Base-by-base conservation (phyloP, 495 filamentous ascomycete genomes). In the Xylaria sp. region DNA sequence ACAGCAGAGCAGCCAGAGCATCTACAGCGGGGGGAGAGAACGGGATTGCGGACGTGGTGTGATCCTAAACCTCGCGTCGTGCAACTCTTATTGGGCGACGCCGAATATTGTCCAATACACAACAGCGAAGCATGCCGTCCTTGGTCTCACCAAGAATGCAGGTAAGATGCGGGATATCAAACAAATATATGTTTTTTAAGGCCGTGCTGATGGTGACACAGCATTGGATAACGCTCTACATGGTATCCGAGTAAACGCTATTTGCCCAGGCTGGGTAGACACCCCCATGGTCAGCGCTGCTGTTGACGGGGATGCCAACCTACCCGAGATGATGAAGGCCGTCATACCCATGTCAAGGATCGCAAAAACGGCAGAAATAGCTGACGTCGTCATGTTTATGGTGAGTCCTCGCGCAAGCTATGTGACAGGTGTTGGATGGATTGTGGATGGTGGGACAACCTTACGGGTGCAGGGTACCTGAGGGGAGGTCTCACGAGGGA, bases 41-140 rank as follows among this genome's bases (percentile, higher is more conserved):
- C 19, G 46, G 17, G 19, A n/a, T 50, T n/a, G n/a, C 46, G 46
- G 46, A 4, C 46, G 46, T 12, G 85, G 86, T 5, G 80, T 78
- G 1, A 86, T 88, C 37, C 79, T 87, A 48, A 85, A 84, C 48
- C 78, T 85, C 40, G 84, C 81, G 8, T 86, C 83, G 2, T 78
- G 80, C 35, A 82, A 78, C 44, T 84, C 83, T 1, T 77, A 81
- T 11, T 65, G 81, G 12, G 77, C 79, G 0, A 78, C 78, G 0
- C 72, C 69, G 1, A 46, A 52, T 24, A 74, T 71, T 11, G 72
- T 80, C 44, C 79, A n/a, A n/a, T 88, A 88, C 63, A 82, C 79
- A 0, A 79, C 83, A 1, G 78, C 82, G 0, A 88, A 88, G 68
- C 84, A 86, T 63, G 85, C 84, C 0, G 76, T 84, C 2, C 43